phyloP scores from a whole-genome alignment of 2,329 filamentous ascomycete genomes.

The Colletotrichum endophyticum region DNA sequence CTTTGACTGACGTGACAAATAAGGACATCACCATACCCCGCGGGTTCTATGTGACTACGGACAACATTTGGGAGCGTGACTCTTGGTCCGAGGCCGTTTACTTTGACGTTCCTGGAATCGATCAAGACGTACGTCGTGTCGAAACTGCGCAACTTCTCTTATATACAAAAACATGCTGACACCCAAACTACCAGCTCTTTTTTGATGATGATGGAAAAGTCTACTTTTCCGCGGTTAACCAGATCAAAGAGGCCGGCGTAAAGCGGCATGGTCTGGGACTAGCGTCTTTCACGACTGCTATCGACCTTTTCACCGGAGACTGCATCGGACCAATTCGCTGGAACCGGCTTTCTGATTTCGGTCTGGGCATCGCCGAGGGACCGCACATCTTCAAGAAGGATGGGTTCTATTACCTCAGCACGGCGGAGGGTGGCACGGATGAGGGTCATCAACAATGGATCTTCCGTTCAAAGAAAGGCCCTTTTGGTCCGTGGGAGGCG shows the following conservation, averaged over 20 bases:
- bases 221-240: not conserved
- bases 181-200: not conserved
- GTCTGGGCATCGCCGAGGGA: conserved; percentile 26
- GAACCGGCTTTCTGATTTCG: not conserved
- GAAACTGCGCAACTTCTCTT: no score
- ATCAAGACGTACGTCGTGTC: not conserved
- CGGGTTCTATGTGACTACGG: not conserved
- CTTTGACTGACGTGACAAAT: not conserved
- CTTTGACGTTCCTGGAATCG: not conserved
- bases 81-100: not conserved
- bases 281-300: not conserved
- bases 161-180: not conserved
- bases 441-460: conserved; percentile 36
- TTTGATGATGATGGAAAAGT: not conserved
- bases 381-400: conserved; percentile 50
- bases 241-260: not conserved
- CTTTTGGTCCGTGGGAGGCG: conserved; percentile 34
- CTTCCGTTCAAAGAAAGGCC: conserved; percentile 40
- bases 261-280: not conserved
- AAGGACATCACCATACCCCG: not conserved
- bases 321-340: not conserved
- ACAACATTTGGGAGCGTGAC: not conserved
- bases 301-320: not conserved
- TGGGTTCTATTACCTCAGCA: conserved; percentile 53
- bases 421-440: conserved; percentile 51